Percentiles rank a stretch among this genome's conserved stretches.
Evolutionary conservation across 2,329 filamentous ascomycete genomes (phyloP).

Genomic region (Verticillium albo-atrum): DNA sequence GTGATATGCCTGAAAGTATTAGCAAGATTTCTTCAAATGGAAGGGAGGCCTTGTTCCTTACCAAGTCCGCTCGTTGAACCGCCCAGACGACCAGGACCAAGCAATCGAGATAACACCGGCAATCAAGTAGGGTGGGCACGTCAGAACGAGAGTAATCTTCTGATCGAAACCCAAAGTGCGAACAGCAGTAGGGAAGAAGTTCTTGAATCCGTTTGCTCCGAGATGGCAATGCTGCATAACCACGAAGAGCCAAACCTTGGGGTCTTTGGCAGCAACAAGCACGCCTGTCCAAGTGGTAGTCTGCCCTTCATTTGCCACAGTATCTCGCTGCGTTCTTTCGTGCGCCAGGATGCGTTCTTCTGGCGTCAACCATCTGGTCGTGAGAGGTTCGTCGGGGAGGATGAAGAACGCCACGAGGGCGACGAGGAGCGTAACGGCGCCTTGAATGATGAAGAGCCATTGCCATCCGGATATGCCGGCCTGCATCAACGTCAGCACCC

Average conservation of each 20-base stretch:
- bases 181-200: conserved; percentile 19
- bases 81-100: conserved; percentile 19
- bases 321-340: conserved; percentile 26
- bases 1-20: background rate
- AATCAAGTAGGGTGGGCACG: conserved; percentile 35
- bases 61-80: conserved; percentile 9
- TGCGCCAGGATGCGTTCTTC: conserved; percentile 36
- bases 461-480: conserved; percentile 19
- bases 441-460: conserved; percentile 17
- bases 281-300: conserved; percentile 32
- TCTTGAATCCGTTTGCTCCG: conserved; percentile 23
- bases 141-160: conserved; percentile 38
- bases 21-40: background rate
- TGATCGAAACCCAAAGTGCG: conserved; percentile 31
- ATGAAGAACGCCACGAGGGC: conserved; percentile 10
- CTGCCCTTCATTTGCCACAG: conserved; percentile 17
- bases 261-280: conserved; percentile 33
- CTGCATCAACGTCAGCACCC: conserved; percentile 9
- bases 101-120: conserved; percentile 32
- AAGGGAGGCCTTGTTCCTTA: background rate
- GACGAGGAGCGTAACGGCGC: conserved; percentile 11
- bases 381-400: conserved; percentile 24
- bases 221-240: conserved; percentile 43
- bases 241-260: conserved; percentile 38
- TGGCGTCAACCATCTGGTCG: conserved; percentile 26